Percentiles rank a stretch among this genome's conserved stretches.
phyloP scores from a whole-genome alignment of 2,329 filamentous ascomycete species.

The Lasiodiplodia gonubiensis region DNA sequence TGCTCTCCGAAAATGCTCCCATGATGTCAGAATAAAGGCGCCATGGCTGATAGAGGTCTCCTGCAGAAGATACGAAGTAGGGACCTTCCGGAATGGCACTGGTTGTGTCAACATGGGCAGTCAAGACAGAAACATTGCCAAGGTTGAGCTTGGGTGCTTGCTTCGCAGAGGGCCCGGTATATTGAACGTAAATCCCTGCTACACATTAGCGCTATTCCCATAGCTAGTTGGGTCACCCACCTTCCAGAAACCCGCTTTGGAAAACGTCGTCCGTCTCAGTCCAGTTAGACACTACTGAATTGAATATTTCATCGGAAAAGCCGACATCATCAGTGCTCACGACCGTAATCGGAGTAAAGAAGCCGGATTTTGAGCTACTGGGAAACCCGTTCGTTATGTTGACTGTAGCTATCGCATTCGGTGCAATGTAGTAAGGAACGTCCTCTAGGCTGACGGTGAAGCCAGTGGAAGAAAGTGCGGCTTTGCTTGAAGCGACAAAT shows the following conservation, averaged over 20 bases:
- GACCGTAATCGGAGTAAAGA: slow-evolving; percentile 49
- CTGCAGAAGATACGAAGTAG: slow-evolving; percentile 56
- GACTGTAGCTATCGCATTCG: slow-evolving; percentile 44
- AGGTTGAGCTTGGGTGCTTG: background rate
- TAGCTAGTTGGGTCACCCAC: slow-evolving; percentile 29
- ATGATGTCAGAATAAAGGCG: slow-evolving; percentile 57
- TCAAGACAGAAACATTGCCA: slow-evolving; percentile 4
- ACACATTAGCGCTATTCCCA: background rate
- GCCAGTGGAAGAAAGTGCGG: slow-evolving; percentile 41
- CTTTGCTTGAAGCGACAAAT: background rate
- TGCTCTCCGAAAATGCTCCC: slow-evolving; percentile 57
- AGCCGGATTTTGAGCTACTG: slow-evolving; percentile 32
- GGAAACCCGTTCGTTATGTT: slow-evolving; percentile 34
- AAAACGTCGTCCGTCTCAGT: slow-evolving; percentile 49
- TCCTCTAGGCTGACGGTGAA: slow-evolving; percentile 49
- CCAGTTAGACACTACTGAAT: slow-evolving; percentile 38
- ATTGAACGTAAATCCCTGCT: slow-evolving; percentile 36
- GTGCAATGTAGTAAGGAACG: slow-evolving; percentile 49
- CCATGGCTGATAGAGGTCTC: slow-evolving; percentile 56
- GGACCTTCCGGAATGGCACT: slow-evolving; percentile 51
- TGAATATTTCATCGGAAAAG: slow-evolving; percentile 36
- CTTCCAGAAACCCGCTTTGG: slow-evolving; percentile 47
- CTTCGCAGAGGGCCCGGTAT: slow-evolving; percentile 14
- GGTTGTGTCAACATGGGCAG: background rate
- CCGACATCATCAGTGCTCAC: slow-evolving; percentile 37